Evolutionary conservation across 305 asterid species (phyloP).

Genomic region (Fraxinus albicans): DNA sequence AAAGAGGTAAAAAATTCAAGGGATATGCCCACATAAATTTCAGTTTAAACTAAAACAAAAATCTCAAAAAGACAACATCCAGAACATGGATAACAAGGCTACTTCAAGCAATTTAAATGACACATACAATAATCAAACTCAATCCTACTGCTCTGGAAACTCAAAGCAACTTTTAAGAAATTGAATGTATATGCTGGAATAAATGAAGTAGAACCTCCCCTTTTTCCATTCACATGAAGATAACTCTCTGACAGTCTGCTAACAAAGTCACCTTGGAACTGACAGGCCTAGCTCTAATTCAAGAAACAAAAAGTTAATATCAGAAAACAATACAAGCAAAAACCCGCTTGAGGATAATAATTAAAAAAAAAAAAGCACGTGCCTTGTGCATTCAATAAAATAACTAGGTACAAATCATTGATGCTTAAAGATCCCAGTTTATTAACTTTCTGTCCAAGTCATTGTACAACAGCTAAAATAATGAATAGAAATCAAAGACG

Average conservation of each 20-base stretch:
- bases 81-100: neutral
- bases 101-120: slow-evolving; percentile 3
- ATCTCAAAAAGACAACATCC: neutral
- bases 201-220: slow-evolving; percentile 18
- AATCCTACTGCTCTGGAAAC: slow-evolving; percentile 19
- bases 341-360: neutral
- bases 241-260: slow-evolving; percentile 39
- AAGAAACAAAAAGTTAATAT: slow-evolving; percentile 47
- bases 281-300: slow-evolving; percentile 80
- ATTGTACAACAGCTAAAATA: slow-evolving; percentile 17
- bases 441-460: neutral
- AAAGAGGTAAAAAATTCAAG: neutral
- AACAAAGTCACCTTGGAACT: slow-evolving; percentile 81
- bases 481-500: neutral
- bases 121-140: slow-evolving; percentile 5
- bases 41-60: neutral
- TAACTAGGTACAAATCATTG: neutral
- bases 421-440: neutral
- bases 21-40: neutral
- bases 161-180: slow-evolving; percentile 19
- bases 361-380: neutral
- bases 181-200: slow-evolving; percentile 19
- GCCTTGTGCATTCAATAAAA: neutral
- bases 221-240: slow-evolving; percentile 34
- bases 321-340: slow-evolving; percentile 33